Base-by-base conservation (phyloP, 164 flowering plant genomes). In the Piper betle region DNA sequence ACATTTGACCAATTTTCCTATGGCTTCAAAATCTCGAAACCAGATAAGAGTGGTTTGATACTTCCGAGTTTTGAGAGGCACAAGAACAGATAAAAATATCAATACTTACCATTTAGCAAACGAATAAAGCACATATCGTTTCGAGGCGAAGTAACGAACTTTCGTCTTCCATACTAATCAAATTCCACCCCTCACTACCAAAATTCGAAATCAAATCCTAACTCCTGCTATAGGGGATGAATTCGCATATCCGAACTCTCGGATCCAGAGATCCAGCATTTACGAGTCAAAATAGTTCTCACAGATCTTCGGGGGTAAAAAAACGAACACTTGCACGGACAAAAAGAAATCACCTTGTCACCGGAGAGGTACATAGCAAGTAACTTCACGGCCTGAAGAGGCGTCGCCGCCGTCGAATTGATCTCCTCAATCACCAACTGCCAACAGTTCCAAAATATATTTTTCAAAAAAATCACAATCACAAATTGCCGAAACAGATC, bases 311-410 rank as follows among this genome's bases (percentile, higher is more conserved):
- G 57, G 42, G 25, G 5, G 39, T 10, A 16, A 7, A 6, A 10
- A 39, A 50, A 9, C n/a, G 38, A 4, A 15, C 3, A 43, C 10
- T 11, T 55, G n/a, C n/a, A n/a, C n/a, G n/a, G n/a, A n/a, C n/a
- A n/a, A 6, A 39, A 0, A 59, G 37, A 12, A 33, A 60, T 17
- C 18, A 90, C 99, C 97, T 90, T 93, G 68, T 77, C 76, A 6
- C 70, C 66, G n/a, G 82, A 79, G 50, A 90, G 85, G 71, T 93
- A 90, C 54, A 79, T 58, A 19, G 99, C 97, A 20, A 93, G 94
- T 75, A 90, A 69, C 65, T 93, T 93, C 54, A 93, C 92, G 11
- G 97, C 99, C 66, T 93, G 99, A 46, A 90, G 92, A 54, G 97
- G 79, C 57, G 99, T 90, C 0, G 96, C 73, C 1, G 97, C 92